Evolutionary conservation across 495 filamentous ascomycete genomes (phyloP), one percentile per base, ranked within the genome.

Genomic region (Aspergillus mulundensis): DNA sequence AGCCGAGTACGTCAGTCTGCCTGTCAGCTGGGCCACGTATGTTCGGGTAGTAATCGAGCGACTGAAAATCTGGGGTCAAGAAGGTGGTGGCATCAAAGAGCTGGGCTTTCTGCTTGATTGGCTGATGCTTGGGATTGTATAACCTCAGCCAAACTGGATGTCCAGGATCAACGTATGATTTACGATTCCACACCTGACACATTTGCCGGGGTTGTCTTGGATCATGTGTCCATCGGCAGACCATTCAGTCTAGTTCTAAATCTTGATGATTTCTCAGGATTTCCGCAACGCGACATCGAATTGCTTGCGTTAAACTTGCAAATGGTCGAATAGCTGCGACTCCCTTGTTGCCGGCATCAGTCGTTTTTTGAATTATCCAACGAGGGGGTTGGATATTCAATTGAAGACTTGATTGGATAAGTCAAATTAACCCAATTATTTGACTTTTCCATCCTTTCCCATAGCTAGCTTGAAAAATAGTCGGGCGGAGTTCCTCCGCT

Each of bases 21-120:
- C 66, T 6, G 47, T 57, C 3, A 58, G 47, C 42, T 68, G 66
- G 66, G 61, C 57, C 11, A 52, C 55, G 16, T 64, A 57, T 58
- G 66, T 66, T 16, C 61, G 63, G 16, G 61, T 54, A 19, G 66
- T 68, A 7, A 64, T 64, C 44, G 61, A 64, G 54, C 61, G 66
- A 20, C 43, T 68, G 40, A 62, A 60, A 39, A 56, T 66, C 5
- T 68, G 66, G 66, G 60, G 64, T 14, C 59, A 66, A 43, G 66
- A 68, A 40, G 66, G 66, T 0, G 64, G 59, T 1, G 64, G 66
- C 24, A 68, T 68, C 12, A 66, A 62, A 53, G 66, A 66, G 32
- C 46, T 68, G 32, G 48, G 63, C 43, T 51, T 59, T 30, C 23
- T 68, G 41, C 40, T 68, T 36, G 64, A 66, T 46, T 68, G 66